Conservation (phyloP, 1,284 basidiomycete species). For the Fomitiporia mediterranea region DNA sequence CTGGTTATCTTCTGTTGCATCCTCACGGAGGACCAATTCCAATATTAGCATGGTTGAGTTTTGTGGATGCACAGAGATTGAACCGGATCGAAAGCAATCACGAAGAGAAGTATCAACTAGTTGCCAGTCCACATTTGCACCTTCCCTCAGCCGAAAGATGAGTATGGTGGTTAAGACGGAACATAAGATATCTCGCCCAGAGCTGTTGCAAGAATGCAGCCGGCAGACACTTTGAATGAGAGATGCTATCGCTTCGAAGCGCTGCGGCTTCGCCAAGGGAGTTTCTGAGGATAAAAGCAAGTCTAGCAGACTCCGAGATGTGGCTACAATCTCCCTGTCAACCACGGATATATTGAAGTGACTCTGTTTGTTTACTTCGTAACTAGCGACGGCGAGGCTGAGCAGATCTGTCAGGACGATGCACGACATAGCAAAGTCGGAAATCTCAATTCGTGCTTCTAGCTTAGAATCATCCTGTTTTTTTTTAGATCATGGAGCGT, state of each 20-base stretch:
- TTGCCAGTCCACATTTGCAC: slow-evolving; percentile 9
- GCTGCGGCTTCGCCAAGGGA: background rate
- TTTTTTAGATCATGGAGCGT: too few species aligned
- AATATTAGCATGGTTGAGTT: slow-evolving; percentile 5
- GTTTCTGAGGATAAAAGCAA: slow-evolving; percentile 1
- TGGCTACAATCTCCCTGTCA: background rate
- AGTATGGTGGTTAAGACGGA: slow-evolving; percentile 13
- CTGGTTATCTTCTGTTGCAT: background rate
- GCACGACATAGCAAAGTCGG: background rate
- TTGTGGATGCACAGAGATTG: slow-evolving; percentile 1
- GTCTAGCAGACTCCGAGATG: background rate
- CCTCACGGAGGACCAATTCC: slow-evolving; percentile 6
- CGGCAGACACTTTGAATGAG: background rate
- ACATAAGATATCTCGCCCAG: background rate
- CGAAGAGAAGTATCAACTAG: slow-evolving; percentile 5
- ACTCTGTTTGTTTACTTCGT: background rate
- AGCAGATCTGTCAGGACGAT: background rate
- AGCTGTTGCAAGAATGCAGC: background rate
- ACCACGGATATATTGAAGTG: background rate
- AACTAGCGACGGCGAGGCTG: slow-evolving; percentile 1
- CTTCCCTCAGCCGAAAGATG: slow-evolving; percentile 15
- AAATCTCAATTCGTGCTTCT: background rate
- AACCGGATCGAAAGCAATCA: slow-evolving; percentile 1
- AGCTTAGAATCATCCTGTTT: background rate
- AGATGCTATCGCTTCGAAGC: slow-evolving; percentile 2